phyloP scores from a whole-genome alignment of 495 filamentous ascomycete species.

The Neurospora intermedia region DNA sequence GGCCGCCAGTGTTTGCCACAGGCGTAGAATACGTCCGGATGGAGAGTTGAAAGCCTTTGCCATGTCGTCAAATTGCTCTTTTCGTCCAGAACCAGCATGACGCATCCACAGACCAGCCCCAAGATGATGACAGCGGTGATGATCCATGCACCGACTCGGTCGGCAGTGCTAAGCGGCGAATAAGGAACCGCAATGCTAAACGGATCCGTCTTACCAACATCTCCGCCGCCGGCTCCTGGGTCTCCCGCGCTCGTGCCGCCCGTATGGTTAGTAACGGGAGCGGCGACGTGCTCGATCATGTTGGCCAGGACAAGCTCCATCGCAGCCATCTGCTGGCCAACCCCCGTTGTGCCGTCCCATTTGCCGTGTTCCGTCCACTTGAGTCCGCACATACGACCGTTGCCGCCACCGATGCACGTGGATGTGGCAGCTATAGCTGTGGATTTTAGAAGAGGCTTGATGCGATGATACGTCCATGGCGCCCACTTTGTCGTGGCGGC shows the following conservation, averaged over 20 bases:
- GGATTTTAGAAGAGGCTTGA: constrained; percentile 51
- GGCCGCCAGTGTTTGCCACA: background rate
- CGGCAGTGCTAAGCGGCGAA: constrained; percentile 34
- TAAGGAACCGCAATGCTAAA: constrained; percentile 6
- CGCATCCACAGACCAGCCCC: constrained; percentile 17
- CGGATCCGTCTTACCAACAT: constrained; percentile 23
- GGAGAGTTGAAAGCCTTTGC: constrained; percentile 1
- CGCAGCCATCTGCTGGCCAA: constrained; percentile 63
- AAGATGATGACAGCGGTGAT: constrained; percentile 39
- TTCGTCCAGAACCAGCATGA: constrained; percentile 31
- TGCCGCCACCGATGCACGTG: constrained; percentile 49
- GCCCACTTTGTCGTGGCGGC: constrained; percentile 59
- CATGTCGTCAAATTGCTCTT: background rate
- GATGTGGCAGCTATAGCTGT: constrained; percentile 56
- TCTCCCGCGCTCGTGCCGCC: constrained; percentile 71
- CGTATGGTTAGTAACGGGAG: constrained; percentile 51
- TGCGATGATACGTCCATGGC: constrained; percentile 46
- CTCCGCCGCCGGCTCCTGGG: constrained; percentile 48
- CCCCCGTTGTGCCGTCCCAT: constrained; percentile 48
- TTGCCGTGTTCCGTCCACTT: constrained; percentile 48
- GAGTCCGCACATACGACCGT: constrained; percentile 57
- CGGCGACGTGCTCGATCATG: constrained; percentile 32
- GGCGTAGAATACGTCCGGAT: background rate
- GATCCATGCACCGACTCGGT: constrained; percentile 51
- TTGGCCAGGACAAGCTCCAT: constrained; percentile 56